These are phyloP conservation scores for Epichloe uncinata DNA, from an alignment of 2,329 filamentous ascomycete species.

Conservation along the genomic window DNA sequence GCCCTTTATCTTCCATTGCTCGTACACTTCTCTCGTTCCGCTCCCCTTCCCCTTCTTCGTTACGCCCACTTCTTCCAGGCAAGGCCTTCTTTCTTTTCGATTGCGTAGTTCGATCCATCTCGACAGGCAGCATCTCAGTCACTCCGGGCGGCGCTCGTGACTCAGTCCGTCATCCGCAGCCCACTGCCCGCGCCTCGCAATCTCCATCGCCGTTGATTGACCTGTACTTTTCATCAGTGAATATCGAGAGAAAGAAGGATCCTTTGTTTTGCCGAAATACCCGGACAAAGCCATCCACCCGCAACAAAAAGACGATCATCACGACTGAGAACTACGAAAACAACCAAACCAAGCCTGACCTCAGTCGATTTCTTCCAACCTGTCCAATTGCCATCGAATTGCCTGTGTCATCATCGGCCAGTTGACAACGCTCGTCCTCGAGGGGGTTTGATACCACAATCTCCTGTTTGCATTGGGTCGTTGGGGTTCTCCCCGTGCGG, in stretches of 20 bases:
- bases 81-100: slow-evolving; percentile 24
- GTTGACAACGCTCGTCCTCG: neutral
- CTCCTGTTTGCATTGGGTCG: slow-evolving; percentile 11
- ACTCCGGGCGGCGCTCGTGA: neutral
- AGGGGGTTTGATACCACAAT: slow-evolving; percentile 6
- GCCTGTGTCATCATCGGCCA: neutral
- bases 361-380: neutral
- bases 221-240: slow-evolving; percentile 3
- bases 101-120: slow-evolving; percentile 13
- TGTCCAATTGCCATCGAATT: neutral
- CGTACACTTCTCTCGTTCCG: slow-evolving; percentile 15
- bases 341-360: neutral
- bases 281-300: neutral
- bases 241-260: slow-evolving; percentile 22
- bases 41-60: slow-evolving; percentile 8
- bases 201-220: slow-evolving; percentile 10
- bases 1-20: slow-evolving; percentile 19
- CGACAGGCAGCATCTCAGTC: neutral
- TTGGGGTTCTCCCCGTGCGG: slow-evolving; percentile 13
- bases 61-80: slow-evolving; percentile 11
- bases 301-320: neutral
- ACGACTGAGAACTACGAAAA: neutral
- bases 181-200: slow-evolving; percentile 12
- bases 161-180: slow-evolving; percentile 7
- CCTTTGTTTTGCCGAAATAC: slow-evolving; percentile 2